phyloP scores from a whole-genome alignment of 2,329 filamentous ascomycete species.

The Exophiala phaeomuriformis region DNA sequence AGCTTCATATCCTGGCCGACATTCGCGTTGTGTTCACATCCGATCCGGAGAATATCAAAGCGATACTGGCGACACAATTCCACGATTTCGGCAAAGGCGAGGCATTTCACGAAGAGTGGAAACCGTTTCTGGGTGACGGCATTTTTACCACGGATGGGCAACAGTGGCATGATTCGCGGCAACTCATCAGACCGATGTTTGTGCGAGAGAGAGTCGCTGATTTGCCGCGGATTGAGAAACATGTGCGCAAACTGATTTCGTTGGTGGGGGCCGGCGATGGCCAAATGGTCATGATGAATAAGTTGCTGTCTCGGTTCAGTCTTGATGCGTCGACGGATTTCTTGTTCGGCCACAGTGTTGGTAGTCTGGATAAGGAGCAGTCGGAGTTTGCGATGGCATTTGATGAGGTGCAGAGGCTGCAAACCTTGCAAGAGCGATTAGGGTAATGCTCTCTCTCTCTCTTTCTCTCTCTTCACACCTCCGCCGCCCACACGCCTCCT shows the following conservation, averaged over 20 bases:
- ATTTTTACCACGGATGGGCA: conserved; percentile 76
- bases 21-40: conserved; percentile 63
- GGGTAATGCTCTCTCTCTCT: conserved; percentile 41
- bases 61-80: conserved; percentile 82
- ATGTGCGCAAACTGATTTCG: conserved; percentile 64
- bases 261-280: conserved; percentile 48
- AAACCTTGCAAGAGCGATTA: conserved; percentile 58
- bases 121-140: conserved; percentile 73
- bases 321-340: conserved; percentile 83
- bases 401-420: conserved; percentile 66
- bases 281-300: conserved; percentile 59
- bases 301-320: conserved; percentile 75
- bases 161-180: conserved; percentile 72
- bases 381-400: conserved; percentile 76
- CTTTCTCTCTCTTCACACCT: too few relatives aligned
- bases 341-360: conserved; percentile 68
- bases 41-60: conserved; percentile 86
- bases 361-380: conserved; percentile 52
- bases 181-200: conserved; percentile 81
- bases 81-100: conserved; percentile 70
- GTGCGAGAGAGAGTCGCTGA: conserved; percentile 77
- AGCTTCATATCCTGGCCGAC: conserved; percentile 19
- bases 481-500: too few relatives aligned
- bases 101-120: conserved; percentile 65
- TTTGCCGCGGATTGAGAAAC: conserved; percentile 71